Percentiles rank a stretch among this genome's conserved stretches.
phyloP scores from a whole-genome alignment of 257 asterid genomes.

The Lithospermum erythrorhizon region DNA sequence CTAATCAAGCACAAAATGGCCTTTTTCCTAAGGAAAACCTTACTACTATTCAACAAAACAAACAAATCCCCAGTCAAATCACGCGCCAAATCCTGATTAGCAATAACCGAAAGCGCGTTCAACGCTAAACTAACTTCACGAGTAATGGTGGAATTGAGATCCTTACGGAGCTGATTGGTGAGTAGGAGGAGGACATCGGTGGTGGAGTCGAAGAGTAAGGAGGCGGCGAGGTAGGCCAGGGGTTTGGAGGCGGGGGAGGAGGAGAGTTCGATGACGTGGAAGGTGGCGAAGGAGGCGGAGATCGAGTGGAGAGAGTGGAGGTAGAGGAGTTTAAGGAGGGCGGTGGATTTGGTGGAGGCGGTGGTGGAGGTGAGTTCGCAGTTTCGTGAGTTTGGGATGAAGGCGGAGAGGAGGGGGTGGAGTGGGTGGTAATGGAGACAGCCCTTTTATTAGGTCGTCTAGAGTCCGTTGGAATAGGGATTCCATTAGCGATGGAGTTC shows the following conservation, averaged over 20 bases:
- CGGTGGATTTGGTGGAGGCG: conserved; percentile 56
- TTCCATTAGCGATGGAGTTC: conserved; percentile 61
- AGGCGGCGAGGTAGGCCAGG: conserved; percentile 63
- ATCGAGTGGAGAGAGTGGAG: conserved; percentile 68
- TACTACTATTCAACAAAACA: conserved; percentile 45
- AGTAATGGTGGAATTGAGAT: conserved; percentile 47
- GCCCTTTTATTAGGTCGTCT: conserved; percentile 70
- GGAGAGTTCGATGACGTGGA: conserved; percentile 76
- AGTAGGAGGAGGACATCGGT: conserved; percentile 85
- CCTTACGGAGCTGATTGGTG: conserved; percentile 90
- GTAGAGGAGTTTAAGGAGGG: conserved; percentile 70
- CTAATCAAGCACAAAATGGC: conserved; percentile 54
- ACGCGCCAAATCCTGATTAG: conserved; percentile 65
- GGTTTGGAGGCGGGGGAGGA: conserved; percentile 59
- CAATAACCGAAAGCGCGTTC: conserved; percentile 48
- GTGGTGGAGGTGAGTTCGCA: conserved; percentile 85
- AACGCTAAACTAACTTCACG: conserved; percentile 80
- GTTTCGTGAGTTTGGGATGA: conserved; percentile 54
- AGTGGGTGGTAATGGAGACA: conserved; percentile 38
- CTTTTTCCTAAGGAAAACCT: conserved; percentile 47
- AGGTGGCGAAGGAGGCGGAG: conserved; percentile 82
- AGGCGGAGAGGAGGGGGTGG: conserved; percentile 26
- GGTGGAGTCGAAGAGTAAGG: conserved; percentile 66
- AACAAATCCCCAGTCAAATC: conserved; percentile 82
- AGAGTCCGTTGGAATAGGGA: conserved; percentile 77